These are phyloP conservation scores for Quercus parvula DNA, from an alignment of 306 rosid species.

Conservation along the genomic window DNA sequence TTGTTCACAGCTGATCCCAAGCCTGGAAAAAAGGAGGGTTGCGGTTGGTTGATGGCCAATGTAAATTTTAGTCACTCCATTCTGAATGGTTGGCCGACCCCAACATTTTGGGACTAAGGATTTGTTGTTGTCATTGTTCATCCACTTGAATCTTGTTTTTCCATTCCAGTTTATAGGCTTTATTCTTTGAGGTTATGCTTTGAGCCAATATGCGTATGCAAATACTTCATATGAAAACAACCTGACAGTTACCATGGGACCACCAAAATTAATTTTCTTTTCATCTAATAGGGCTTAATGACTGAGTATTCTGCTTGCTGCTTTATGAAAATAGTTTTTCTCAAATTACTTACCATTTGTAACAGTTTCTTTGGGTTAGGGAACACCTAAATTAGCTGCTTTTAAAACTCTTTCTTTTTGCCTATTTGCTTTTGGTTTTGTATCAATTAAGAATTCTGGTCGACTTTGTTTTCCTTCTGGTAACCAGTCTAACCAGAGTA, in stretches of 20 bases:
- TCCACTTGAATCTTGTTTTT: slow-evolving; percentile 10
- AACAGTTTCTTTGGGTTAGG: slow-evolving; percentile 11
- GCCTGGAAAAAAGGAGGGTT: too few species aligned
- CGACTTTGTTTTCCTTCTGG: not conserved
- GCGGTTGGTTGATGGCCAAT: too few species aligned
- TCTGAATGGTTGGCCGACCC: too few species aligned
- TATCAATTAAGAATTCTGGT: slow-evolving; percentile 1
- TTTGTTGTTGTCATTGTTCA: not conserved
- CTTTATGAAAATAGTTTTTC: not conserved
- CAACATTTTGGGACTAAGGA: too few species aligned
- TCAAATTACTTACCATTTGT: not conserved
- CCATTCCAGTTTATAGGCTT: not conserved
- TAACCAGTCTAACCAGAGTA: not conserved
- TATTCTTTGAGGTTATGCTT: not conserved
- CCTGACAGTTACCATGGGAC: not conserved
- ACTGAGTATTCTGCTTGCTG: not conserved
- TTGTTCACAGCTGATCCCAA: too few species aligned
- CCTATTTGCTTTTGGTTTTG: slow-evolving; percentile 9
- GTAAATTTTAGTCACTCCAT: too few species aligned
- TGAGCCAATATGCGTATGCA: not conserved
- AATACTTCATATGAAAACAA: not conserved
- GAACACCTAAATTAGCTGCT: not conserved
- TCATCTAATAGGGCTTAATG: not conserved
- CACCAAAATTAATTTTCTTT: not conserved
- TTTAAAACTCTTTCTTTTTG: slow-evolving; percentile 7